A percentile compares a stretch with the other conserved stretches of the same genome.
Conservation (phyloP, 75 land plant species). For the Pinus tabuliformis region DNA sequence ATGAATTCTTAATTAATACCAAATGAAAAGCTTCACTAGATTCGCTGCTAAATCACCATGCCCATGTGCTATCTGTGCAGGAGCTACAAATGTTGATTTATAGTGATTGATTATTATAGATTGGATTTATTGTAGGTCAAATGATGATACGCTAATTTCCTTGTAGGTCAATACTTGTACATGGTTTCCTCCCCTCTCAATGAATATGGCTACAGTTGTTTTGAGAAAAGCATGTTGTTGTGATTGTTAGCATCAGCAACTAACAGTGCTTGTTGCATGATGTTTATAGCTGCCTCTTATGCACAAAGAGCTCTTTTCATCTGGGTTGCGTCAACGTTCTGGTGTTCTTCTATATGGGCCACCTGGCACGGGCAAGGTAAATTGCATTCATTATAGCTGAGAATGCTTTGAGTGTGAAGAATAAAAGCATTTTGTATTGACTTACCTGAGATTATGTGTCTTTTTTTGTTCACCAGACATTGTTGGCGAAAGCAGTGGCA, state of each 20-base stretch:
- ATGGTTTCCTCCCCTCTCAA: neutral
- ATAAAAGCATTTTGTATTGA: neutral
- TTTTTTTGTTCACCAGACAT: constrained; percentile 49
- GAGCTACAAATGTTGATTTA: neutral
- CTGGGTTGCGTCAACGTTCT: constrained; percentile 88
- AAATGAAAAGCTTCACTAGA: neutral
- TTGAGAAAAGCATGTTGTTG: neutral
- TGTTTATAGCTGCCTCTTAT: constrained; percentile 72
- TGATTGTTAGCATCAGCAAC: neutral
- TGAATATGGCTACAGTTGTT: neutral
- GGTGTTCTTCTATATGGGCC: constrained; percentile 98
- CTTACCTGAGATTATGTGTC: neutral
- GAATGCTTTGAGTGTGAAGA: neutral
- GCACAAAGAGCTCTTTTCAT: constrained; percentile 88
- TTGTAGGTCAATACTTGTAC: neutral
- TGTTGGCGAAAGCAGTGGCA: constrained; percentile 96
- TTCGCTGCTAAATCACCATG: neutral
- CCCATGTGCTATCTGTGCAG: no score
- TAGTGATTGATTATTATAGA: neutral
- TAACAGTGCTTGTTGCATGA: neutral
- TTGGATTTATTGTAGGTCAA: neutral
- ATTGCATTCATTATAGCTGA: neutral
- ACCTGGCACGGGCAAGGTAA: constrained; percentile 97
- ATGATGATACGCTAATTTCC: neutral
- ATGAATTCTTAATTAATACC: neutral